Evolutionary conservation across 331 rosid species (phyloP).

Genomic region (Stylosanthes scabra): DNA sequence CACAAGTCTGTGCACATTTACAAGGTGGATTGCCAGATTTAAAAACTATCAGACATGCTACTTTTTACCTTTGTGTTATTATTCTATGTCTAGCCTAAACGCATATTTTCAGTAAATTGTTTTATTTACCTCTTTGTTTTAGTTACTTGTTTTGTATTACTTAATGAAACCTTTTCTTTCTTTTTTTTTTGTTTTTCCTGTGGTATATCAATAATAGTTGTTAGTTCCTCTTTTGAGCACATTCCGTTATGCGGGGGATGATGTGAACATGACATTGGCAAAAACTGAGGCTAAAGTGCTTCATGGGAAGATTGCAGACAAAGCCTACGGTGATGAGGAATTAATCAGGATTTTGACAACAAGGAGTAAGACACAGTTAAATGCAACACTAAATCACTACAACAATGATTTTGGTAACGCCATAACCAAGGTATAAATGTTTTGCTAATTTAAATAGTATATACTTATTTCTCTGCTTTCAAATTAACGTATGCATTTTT

Average conservation of each 20-base stretch:
- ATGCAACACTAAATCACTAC: constrained; percentile 58
- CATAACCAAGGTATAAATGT: constrained; percentile 58
- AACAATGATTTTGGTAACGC: constrained; percentile 68
- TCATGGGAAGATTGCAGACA: constrained; percentile 52
- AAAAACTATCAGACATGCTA: background rate
- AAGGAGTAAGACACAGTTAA: constrained; percentile 54
- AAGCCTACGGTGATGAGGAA: constrained; percentile 53
- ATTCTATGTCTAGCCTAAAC: background rate
- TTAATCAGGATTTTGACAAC: constrained; percentile 53
- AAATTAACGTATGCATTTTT: constrained; percentile 8
- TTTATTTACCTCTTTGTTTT: background rate
- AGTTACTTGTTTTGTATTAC: background rate
- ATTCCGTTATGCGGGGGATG: constrained; percentile 56
- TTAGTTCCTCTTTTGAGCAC: constrained; percentile 54
- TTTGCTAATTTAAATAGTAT: background rate
- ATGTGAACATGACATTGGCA: constrained; percentile 55
- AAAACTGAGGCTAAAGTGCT: constrained; percentile 60
- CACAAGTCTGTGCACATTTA: constrained; percentile 16
- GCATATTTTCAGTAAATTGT: background rate
- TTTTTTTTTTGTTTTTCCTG: background rate
- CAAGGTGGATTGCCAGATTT: constrained; percentile 20
- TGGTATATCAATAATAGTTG: constrained; percentile 40
- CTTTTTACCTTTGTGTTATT: background rate
- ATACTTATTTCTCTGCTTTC: constrained; percentile 2
- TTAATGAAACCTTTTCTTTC: constrained; percentile 25